Evolutionary conservation across 495 filamentous ascomycete species (phyloP).

Genomic region (Chaetomium cochliodes): DNA sequence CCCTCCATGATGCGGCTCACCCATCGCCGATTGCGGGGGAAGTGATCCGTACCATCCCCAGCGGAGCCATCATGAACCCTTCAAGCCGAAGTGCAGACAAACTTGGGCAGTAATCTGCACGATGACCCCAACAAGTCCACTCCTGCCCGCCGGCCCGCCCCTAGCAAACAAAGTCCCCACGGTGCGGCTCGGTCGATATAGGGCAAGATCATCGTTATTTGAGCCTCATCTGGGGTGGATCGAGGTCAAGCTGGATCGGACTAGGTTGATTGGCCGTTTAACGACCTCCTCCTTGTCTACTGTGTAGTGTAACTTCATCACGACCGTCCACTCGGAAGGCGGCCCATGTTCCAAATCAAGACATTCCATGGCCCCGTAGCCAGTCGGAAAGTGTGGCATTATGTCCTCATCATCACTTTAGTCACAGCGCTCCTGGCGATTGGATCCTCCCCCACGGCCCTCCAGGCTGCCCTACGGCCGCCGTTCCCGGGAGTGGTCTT

Average conservation of each 20-base stretch:
- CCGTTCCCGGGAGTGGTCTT: not conserved
- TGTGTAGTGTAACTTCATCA: not conserved
- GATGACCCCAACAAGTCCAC: no score
- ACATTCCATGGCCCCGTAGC: not conserved
- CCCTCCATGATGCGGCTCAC: not conserved
- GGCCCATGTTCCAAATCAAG: not conserved
- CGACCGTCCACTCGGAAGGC: not conserved
- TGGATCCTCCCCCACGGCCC: constrained; percentile 9
- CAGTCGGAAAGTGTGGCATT: not conserved
- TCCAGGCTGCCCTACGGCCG: no score
- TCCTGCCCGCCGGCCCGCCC: not conserved
- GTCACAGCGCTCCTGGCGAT: not conserved
- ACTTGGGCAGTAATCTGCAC: not conserved
- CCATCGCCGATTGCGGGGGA: not conserved
- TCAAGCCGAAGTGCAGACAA: not conserved
- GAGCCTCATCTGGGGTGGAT: not conserved
- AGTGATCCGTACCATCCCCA: not conserved
- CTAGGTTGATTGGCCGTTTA: not conserved
- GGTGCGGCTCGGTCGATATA: not conserved
- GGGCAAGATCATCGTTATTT: not conserved
- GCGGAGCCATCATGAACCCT: not conserved
- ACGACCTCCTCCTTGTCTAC: not conserved
- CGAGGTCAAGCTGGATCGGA: not conserved
- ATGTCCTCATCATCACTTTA: not conserved
- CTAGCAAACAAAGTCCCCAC: not conserved